phyloP scores from a whole-genome alignment of 2,329 filamentous ascomycete genomes.

The Exophiala oligosperma region DNA sequence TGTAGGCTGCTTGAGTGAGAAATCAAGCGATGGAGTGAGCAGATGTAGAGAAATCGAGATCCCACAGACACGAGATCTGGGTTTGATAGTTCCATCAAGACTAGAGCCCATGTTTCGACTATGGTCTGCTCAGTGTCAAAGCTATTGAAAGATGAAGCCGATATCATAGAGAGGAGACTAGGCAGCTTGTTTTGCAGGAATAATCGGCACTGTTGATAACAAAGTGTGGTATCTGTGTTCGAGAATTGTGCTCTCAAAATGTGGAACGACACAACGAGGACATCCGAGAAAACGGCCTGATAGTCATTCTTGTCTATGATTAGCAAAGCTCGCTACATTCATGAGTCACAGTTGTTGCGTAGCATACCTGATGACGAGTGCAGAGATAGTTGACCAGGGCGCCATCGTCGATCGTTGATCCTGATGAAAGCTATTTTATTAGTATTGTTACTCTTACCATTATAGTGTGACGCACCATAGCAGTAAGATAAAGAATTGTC shows the following conservation, averaged over 20 bases:
- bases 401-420: slow-evolving; percentile 80
- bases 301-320: slow-evolving; percentile 63
- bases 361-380: slow-evolving; percentile 74
- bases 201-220: slow-evolving; percentile 65
- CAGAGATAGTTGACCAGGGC: slow-evolving; percentile 77
- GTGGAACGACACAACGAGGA: slow-evolving; percentile 87
- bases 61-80: slow-evolving; percentile 66
- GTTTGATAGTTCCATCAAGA: slow-evolving; percentile 64
- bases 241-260: slow-evolving; percentile 73
- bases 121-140: slow-evolving; percentile 65
- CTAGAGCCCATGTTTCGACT: slow-evolving; percentile 64
- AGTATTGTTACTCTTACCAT: slow-evolving; percentile 28
- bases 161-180: slow-evolving; percentile 58
- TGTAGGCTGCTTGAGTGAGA: slow-evolving; percentile 73
- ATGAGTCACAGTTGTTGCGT: no score
- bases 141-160: slow-evolving; percentile 57
- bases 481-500: slow-evolving; percentile 81
- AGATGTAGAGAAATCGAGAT: slow-evolving; percentile 85
- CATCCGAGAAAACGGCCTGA: slow-evolving; percentile 73
- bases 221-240: slow-evolving; percentile 44
- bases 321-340: neutral
- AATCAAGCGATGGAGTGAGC: slow-evolving; percentile 83
- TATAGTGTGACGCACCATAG: slow-evolving; percentile 58
- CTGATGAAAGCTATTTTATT: slow-evolving; percentile 68
- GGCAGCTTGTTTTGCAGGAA: slow-evolving; percentile 79